phyloP scores from a whole-genome alignment of 2,329 filamentous ascomycete species.

The Camillea tinctor region DNA sequence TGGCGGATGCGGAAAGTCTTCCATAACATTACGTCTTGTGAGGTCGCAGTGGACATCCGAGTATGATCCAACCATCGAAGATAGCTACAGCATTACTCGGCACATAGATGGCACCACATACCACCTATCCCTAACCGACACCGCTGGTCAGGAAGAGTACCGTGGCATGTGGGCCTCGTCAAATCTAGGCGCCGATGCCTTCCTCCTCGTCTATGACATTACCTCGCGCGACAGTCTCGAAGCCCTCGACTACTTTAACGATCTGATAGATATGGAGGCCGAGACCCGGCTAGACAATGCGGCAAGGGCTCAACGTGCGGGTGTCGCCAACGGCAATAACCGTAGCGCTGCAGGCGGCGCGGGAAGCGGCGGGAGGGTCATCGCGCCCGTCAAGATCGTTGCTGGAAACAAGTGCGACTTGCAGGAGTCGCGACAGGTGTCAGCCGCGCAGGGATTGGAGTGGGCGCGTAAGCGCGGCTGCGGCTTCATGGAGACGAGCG shows the following conservation, averaged over 20 bases:
- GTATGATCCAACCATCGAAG: constrained; percentile 78
- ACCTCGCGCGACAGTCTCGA: constrained; percentile 67
- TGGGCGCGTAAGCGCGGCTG: constrained; percentile 73
- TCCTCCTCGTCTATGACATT: constrained; percentile 86
- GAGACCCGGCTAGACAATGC: constrained; percentile 67
- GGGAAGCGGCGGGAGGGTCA: constrained; percentile 46
- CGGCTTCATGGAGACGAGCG: constrained; percentile 89
- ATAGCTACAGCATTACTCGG: constrained; percentile 81
- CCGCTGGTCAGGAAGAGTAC: constrained; percentile 88
- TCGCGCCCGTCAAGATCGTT: constrained; percentile 76
- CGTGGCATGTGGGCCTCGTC: constrained; percentile 80
- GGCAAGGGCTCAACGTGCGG: constrained; percentile 45
- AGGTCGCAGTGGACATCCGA: constrained; percentile 82
- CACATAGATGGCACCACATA: constrained; percentile 78
- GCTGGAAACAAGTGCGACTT: constrained; percentile 87
- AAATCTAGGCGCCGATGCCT: constrained; percentile 77
- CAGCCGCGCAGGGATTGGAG: constrained; percentile 69
- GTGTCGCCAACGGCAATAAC: constrained; percentile 26
- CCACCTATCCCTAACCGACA: constrained; percentile 77
- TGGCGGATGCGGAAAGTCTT: constrained; percentile 81
- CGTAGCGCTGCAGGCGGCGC: constrained; percentile 28
- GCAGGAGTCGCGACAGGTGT: constrained; percentile 65
- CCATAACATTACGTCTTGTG: constrained; percentile 79
- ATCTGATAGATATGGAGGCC: constrained; percentile 79
- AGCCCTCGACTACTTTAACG: constrained; percentile 74